phyloP scores from a whole-genome alignment of 2,329 filamentous ascomycete species.

The Alternaria postmessia region DNA sequence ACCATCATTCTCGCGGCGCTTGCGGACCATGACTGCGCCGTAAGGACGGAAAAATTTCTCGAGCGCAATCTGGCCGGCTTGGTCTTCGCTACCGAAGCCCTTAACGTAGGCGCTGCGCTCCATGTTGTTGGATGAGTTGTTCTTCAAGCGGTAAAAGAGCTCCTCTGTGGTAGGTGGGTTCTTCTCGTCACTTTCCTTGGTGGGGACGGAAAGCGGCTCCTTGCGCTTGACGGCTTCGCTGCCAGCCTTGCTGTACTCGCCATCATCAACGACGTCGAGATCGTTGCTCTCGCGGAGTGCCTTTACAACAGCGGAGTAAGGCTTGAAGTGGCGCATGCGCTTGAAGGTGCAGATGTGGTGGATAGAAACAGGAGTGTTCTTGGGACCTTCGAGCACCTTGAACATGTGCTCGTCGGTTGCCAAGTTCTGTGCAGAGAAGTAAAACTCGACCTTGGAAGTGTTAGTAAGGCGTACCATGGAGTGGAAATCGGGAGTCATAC shows the following conservation, averaged over 20 bases:
- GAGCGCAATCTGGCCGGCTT: conserved; percentile 88
- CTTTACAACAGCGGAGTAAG: conserved; percentile 81
- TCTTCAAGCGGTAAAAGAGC: conserved; percentile 59
- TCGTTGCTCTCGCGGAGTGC: conserved; percentile 80
- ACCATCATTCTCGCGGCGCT: conserved; percentile 75
- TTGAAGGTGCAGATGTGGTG: conserved; percentile 85
- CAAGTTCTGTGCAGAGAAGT: conserved; percentile 92
- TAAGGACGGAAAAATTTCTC: conserved; percentile 88
- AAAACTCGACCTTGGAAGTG: conserved; percentile 82
- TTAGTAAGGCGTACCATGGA: conserved; percentile 22
- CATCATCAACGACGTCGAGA: conserved; percentile 78
- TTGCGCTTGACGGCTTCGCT: conserved; percentile 71
- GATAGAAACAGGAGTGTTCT: conserved; percentile 83
- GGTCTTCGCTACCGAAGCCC: conserved; percentile 87
- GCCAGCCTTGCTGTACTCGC: conserved; percentile 60
- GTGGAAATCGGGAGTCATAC: conserved; percentile 55
- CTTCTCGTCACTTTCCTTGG: conserved; percentile 41
- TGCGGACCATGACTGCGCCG: conserved; percentile 81
- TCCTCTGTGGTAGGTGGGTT: conserved; percentile 45
- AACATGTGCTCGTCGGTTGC: conserved; percentile 88
- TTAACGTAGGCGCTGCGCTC: conserved; percentile 87
- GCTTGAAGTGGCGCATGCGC: conserved; percentile 95
- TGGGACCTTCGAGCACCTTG: conserved; percentile 75
- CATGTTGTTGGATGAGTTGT: conserved; percentile 70
- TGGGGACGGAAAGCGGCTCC: conserved; percentile 61